Evolutionary conservation across 495 filamentous ascomycete species (phyloP).

Genomic region (Cladorrhinum samala): DNA sequence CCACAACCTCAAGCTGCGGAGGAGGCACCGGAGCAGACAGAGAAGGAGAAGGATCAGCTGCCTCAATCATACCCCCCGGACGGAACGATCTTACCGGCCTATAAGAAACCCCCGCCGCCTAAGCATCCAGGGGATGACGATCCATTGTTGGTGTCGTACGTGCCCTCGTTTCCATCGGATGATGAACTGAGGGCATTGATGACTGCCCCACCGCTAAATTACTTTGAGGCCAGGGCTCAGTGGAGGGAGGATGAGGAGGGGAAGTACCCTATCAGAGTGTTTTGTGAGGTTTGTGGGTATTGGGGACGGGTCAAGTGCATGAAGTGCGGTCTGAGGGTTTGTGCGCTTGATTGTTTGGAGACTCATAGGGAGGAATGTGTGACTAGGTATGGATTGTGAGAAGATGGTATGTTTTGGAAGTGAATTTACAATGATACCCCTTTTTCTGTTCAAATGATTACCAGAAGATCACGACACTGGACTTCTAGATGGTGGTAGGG

Average conservation of each 20-base stretch:
- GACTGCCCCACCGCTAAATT: constrained; percentile 67
- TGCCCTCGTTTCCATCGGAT: constrained; percentile 59
- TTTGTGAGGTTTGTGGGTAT: constrained; percentile 89
- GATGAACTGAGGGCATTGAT: constrained; percentile 64
- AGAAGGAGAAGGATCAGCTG: neutral
- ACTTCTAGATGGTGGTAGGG: neutral
- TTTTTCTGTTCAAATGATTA: too few species aligned
- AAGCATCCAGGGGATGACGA: constrained; percentile 50
- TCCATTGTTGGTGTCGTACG: constrained; percentile 54
- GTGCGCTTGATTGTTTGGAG: constrained; percentile 74
- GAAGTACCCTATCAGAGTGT: constrained; percentile 55
- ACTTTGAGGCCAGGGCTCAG: constrained; percentile 64
- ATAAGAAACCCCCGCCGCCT: constrained; percentile 24
- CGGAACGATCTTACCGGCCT: constrained; percentile 27
- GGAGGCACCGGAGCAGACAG: constrained; percentile 20
- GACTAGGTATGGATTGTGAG: constrained; percentile 65
- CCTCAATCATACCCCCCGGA: constrained; percentile 26
- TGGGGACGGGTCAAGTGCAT: constrained; percentile 83
- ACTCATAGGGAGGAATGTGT: constrained; percentile 68
- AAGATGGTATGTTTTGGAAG: too few species aligned
- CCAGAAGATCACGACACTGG: too few species aligned
- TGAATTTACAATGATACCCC: constrained; percentile 13
- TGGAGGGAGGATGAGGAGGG: constrained; percentile 33
- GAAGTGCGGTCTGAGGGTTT: constrained; percentile 74
- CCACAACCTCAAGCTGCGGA: constrained; percentile 27